Evolutionary conservation across 495 filamentous ascomycete species (phyloP), one percentile per base, ranked within the genome.

Genomic region (Neurospora sp.): DNA sequence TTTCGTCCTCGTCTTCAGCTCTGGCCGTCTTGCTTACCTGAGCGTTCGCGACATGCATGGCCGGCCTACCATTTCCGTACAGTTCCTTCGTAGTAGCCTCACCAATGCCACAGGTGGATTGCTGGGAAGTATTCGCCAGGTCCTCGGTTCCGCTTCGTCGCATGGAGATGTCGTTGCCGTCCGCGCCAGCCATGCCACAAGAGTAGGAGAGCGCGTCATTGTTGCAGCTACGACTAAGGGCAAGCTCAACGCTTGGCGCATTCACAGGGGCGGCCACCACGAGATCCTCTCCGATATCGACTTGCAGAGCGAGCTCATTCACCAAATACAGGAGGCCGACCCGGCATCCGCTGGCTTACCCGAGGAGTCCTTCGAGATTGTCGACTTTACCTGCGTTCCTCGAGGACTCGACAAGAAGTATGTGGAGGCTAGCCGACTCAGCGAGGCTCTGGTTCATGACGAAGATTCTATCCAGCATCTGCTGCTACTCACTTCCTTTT

Each of bases 31-130:
- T 31, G 94, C 92, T 1, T 96, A 97, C 79, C 83, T 99, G 77
- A 92, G 88, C 22, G 81, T 98, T 4, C 86, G 93, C 79, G 94
- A 98, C 81, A 79, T 87, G 10, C 95, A 97, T 81, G 96, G 96
- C 40, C 90, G 93, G 75, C 91, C 95, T 1, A 86, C 87, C 22
- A 91, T 99, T 38, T 86, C 87, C 5, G 88, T 90, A 0, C 90
- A 92, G 73, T 92, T 92, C 76, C 86, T 99, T 39, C 89, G 88
- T 45, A 90, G 84, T 59, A 85, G 84, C 40, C 82, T 87, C 12
- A 79, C 81, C n/a, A 83, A 78, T n/a, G 81, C 82, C 40, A 76
- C 78, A 40, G 77, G 82, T 16, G 92, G 94, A 41, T 84, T 97
- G 72, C 88, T 98, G 71, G 91, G 91, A 44, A 92, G 92, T 69